Base-by-base conservation (phyloP, 345 rosid genomes). In the Firmiana major region DNA sequence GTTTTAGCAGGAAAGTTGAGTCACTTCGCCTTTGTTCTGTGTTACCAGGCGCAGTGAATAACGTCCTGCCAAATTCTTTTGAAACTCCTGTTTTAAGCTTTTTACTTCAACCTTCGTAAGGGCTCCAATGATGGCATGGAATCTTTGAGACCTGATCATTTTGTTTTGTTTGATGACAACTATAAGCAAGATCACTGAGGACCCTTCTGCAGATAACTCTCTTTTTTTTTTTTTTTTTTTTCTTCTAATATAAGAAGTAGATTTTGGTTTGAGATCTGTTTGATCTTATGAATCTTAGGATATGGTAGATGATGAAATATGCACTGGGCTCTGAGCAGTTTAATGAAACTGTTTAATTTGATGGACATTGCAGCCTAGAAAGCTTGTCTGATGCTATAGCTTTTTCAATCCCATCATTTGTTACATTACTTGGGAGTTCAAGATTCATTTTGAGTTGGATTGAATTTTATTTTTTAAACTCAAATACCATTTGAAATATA, bases 251-350 rank as follows among this genome's bases (percentile, higher is more conserved):
- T 6, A 6, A 40, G 8, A 40, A 40, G 6, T 6, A 6, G 42
- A 40, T 57, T 38, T 10, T 31, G 0, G 31, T 40, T 58, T 9
- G 8, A 22, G 12, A 22, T 31, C 3, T 31, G 34, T 31, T 31
- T 31, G 34, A 31, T 31, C 3, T 31, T 31, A 31, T 31, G 3
- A 31, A 31, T 31, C 34, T 31, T 31, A 3, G 26, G 1, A 0
- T 2, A 21, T 73, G 9, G 36, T 75, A 84, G 80, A 85, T 87
- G 91, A 88, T 86, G 91, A 86, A 6, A 36, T 26, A 82, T 84
- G 91, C 91, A 86, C 91, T 88, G 91, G 89, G 89, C 91, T 86
- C 91, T 84, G 89, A 86, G 80, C 79, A 19, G 80, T 79, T 80
- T 38, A 38, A 1, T 12, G 38, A 79, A 31, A 79, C 80, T 75